phyloP scores from a whole-genome alignment of 495 filamentous ascomycete genomes.

The Penicillium antarcticum region DNA sequence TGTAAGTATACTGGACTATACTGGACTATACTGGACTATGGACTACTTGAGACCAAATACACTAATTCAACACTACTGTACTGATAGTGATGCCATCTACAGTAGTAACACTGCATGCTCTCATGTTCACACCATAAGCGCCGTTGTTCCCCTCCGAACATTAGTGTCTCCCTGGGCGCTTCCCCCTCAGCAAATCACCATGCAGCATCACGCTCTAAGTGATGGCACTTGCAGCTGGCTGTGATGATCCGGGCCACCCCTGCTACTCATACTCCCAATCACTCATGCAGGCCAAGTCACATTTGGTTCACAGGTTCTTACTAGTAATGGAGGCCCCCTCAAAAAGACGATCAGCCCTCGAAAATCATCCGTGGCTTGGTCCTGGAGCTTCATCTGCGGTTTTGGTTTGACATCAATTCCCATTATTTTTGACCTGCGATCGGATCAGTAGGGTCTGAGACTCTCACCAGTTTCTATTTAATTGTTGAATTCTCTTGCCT shows the following conservation, averaged over 20 bases:
- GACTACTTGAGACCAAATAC: too few species aligned
- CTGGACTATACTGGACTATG: too few species aligned
- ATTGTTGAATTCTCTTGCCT: neutral
- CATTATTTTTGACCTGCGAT: conserved; percentile 1
- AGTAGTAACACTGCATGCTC: too few species aligned
- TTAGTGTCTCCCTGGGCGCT: conserved; percentile 8
- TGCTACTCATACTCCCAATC: conserved; percentile 16
- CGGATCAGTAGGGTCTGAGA: conserved; percentile 9
- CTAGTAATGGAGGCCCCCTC: conserved; percentile 32
- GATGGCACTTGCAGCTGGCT: conserved; percentile 12
- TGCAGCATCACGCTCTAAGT: conserved; percentile 5
- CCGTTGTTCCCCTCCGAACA: neutral
- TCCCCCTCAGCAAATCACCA: conserved; percentile 8
- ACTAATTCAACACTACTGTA: too few species aligned
- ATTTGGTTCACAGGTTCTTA: conserved; percentile 27
- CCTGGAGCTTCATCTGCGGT: conserved; percentile 19
- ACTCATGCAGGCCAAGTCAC: conserved; percentile 33
- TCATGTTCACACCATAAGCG: neutral
- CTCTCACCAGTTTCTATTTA: conserved; percentile 2
- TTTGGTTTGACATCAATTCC: conserved; percentile 11
- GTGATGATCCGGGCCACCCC: conserved; percentile 9
- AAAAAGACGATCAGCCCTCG: conserved; percentile 36
- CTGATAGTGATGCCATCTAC: too few species aligned
- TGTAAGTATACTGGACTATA: too few species aligned
- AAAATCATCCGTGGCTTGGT: conserved; percentile 25